Evolutionary conservation across 2,329 filamentous ascomycete genomes (phyloP), one percentile per base, ranked within the genome.

Genomic region (Trichoderma polysporum): DNA sequence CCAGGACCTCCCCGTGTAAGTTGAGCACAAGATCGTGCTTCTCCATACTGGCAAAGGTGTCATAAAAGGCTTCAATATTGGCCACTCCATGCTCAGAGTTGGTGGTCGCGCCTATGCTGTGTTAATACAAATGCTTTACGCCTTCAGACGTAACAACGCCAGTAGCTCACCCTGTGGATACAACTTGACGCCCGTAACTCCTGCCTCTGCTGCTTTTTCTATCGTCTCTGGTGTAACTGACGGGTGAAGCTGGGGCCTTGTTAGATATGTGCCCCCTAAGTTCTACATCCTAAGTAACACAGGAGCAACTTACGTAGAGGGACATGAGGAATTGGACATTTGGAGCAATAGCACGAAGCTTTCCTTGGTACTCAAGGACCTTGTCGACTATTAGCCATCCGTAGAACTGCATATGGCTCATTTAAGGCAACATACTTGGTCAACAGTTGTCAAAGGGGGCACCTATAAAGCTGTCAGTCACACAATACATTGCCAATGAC

Each of bases 11-110:
- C 71, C 94, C 94, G 77, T 98, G 94, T n/a, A 98, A 83, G 80
- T 97, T 97, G 49, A 96, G 84, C n/a, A 96, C 86, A 71, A 59
- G 12, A 71, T 90, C 88, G 71, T 93, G 87, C 68, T 89, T 81
- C 76, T 97, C 91, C 94, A 98, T 97, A 70, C 92, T 91, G n/a
- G 85, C 86, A 75, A 98, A 97, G 15, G 94, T 91, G 7, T 88
- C 86, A 75, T 91, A 91, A 79, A 92, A 94, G 35, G 84, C 80
- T 68, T 88, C 87, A 73, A 92, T 87, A 66, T 88, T 86, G 17
- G 90, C 81, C 27, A 94, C 91, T 13, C 91, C 92, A 29, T 86
- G 87, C 56, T 86, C 83, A 25, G 87, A 89, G 78, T 90, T 90
- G 56, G 88, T 90, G 2, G 88, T 90, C 2, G 87, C 85, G 10